phyloP scores from a whole-genome alignment of 1,284 basidiomycete species.

The Melampsora larici-populina region DNA sequence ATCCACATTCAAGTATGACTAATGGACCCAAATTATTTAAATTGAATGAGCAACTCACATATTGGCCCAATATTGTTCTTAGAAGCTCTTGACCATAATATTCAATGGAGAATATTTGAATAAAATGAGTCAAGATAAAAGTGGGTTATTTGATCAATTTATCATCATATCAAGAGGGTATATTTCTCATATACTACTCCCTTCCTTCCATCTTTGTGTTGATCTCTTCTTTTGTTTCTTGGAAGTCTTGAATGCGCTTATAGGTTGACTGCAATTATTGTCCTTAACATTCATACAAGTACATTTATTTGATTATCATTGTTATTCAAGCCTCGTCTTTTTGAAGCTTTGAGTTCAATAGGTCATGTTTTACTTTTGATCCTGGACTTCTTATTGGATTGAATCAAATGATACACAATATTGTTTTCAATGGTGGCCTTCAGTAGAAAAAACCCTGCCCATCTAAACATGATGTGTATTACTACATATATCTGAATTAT shows the following conservation, averaged over 20 bases:
- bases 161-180: constrained; percentile 31
- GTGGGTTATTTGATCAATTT: constrained; percentile 49
- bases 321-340: too few species aligned
- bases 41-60: constrained; percentile 32
- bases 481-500: too few species aligned
- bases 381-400: too few species aligned
- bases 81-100: too few species aligned
- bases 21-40: neutral
- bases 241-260: constrained; percentile 4
- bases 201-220: neutral
- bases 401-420: too few species aligned
- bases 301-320: constrained; percentile 32
- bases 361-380: too few species aligned
- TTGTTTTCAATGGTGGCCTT: too few species aligned
- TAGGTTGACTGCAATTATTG: constrained; percentile 34
- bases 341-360: too few species aligned
- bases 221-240: neutral
- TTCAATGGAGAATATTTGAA: constrained; percentile 48
- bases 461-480: too few species aligned
- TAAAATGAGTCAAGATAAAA: constrained; percentile 51
- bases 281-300: constrained; percentile 31
- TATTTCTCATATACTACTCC: neutral
- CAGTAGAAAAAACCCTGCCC: too few species aligned
- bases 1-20: neutral
- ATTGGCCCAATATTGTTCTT: constrained; percentile 50